Percentiles rank a stretch among this genome's conserved stretches.
phyloP scores from a whole-genome alignment of 441 rosid species.

The Pelargonium citronellum region DNA sequence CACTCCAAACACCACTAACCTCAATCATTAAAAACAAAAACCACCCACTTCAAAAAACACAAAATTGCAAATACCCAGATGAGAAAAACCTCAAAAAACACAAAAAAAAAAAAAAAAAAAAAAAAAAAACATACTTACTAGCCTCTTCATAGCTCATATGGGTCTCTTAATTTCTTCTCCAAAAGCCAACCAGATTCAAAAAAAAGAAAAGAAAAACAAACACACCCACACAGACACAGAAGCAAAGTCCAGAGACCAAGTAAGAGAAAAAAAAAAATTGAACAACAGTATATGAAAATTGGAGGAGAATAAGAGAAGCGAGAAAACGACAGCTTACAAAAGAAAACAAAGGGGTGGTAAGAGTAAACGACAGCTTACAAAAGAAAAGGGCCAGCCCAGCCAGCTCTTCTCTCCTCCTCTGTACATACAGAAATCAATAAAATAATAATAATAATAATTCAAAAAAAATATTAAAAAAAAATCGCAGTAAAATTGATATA shows the following conservation, averaged over 20 bases:
- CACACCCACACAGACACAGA: too few species aligned
- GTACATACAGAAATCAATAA: background rate
- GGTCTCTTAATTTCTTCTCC: background rate
- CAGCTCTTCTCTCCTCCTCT: background rate
- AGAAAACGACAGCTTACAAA: slow-evolving; percentile 4
- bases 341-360: slow-evolving; percentile 4
- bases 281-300: background rate
- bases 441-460: background rate
- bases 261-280: background rate
- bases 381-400: background rate
- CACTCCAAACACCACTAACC: background rate
- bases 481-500: background rate
- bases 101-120: slow-evolving; percentile 13
- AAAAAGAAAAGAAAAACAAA: background rate
- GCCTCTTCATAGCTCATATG: slow-evolving; percentile 60
- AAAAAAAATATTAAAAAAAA: background rate
- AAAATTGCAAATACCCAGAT: background rate
- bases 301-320: background rate
- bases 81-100: background rate
- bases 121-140: slow-evolving; percentile 86
- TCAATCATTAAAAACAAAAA: background rate
- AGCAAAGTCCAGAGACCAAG: background rate
- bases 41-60: background rate
- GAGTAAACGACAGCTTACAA: slow-evolving; percentile 6
- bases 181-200: background rate